Evolutionary conservation across 2,329 filamentous ascomycete genomes (phyloP).

Genomic region (Macrophomina tecta): DNA sequence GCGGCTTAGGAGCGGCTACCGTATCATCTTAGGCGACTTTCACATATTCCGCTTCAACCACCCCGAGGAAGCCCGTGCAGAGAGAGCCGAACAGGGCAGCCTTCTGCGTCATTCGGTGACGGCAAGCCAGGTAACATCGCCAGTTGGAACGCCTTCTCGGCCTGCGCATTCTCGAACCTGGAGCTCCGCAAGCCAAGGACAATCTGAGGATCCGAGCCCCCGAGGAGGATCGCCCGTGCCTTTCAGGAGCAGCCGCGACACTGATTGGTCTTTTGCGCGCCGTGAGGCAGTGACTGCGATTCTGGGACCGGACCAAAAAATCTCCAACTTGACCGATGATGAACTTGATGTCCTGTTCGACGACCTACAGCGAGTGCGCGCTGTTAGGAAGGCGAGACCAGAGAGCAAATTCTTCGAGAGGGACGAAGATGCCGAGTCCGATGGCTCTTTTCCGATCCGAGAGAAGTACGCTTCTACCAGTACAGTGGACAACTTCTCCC

Average conservation of each 20-base stretch:
- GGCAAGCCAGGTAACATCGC: conserved; percentile 67
- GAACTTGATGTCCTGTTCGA: conserved; percentile 93
- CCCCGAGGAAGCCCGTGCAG: conserved; percentile 91
- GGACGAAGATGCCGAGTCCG: conserved; percentile 88
- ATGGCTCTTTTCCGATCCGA: conserved; percentile 82
- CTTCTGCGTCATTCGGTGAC: conserved; percentile 82
- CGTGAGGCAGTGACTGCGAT: conserved; percentile 92
- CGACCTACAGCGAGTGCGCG: conserved; percentile 86
- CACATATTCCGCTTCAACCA: conserved; percentile 99
- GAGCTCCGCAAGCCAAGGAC: conserved; percentile 71
- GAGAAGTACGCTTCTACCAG: conserved; percentile 97
- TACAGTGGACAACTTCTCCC: conserved; percentile 92
- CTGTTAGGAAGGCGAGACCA: conserved; percentile 74
- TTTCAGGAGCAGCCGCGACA: conserved; percentile 73
- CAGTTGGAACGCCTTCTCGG: conserved; percentile 62
- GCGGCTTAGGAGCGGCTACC: conserved; percentile 86
- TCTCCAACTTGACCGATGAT: conserved; percentile 87
- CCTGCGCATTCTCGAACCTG: conserved; percentile 74
- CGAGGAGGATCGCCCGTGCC: conserved; percentile 81
- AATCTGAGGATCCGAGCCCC: conserved; percentile 78
- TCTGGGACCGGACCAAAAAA: conserved; percentile 88
- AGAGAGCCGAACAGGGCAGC: conserved; percentile 79
- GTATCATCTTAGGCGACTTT: conserved; percentile 95
- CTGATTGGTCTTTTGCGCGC: conserved; percentile 93
- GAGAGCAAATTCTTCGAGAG: conserved; percentile 62